Evolutionary conservation across 352 stramenopile species (phyloP).

Genomic region (Phytophthora meadii): DNA sequence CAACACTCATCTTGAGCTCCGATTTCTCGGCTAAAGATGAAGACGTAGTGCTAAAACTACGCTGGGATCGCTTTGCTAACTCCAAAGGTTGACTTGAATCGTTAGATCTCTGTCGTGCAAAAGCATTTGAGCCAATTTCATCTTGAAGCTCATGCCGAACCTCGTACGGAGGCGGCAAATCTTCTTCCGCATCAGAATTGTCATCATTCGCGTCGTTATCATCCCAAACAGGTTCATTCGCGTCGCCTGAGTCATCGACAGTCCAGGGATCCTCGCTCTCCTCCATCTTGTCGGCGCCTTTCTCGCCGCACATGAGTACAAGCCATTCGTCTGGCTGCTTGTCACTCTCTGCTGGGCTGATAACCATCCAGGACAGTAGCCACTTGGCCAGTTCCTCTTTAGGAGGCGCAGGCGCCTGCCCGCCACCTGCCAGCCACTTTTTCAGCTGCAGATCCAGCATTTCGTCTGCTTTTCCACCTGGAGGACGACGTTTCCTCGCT

Average conservation of each 20-base stretch:
- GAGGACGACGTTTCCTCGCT: constrained; percentile 6
- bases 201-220: neutral
- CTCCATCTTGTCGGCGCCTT: constrained; percentile 18
- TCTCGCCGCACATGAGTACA: constrained; percentile 35
- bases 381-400: constrained; percentile 61
- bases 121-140: neutral
- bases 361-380: constrained; percentile 62
- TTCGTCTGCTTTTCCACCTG: constrained; percentile 22
- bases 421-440: constrained; percentile 37
- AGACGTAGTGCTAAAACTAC: constrained; percentile 4
- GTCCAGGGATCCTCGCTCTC: neutral
- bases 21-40: constrained; percentile 7
- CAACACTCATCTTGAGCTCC: constrained; percentile 43
- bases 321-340: constrained; percentile 26
- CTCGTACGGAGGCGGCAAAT: constrained; percentile 36
- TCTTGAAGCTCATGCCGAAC: no score
- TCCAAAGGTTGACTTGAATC: neutral
- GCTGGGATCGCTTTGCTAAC: constrained; percentile 3
- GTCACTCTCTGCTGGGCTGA: constrained; percentile 14
- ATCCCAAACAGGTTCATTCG: neutral
- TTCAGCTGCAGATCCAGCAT: constrained; percentile 32
- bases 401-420: constrained; percentile 35
- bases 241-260: constrained; percentile 14
- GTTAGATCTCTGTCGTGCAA: neutral
- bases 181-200: constrained; percentile 12